Evolutionary conservation across 1,284 basidiomycete species (phyloP).

Genomic region (Trichosporon sp.): DNA sequence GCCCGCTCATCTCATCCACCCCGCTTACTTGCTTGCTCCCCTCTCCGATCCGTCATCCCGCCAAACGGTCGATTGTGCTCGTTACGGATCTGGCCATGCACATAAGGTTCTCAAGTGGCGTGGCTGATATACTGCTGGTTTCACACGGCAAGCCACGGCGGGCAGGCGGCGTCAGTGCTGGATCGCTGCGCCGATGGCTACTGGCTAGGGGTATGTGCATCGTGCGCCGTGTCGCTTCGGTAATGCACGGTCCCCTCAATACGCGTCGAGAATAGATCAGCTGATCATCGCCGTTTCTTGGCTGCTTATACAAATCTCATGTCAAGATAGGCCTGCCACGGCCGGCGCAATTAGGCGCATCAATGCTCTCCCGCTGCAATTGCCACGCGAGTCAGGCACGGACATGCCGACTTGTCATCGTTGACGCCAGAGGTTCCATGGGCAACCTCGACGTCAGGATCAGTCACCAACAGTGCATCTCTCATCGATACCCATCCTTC

Average conservation of each 20-base stretch:
- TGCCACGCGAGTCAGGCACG: background rate
- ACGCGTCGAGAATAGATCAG: background rate
- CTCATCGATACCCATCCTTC: background rate
- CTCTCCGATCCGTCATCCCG: background rate
- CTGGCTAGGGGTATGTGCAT: background rate
- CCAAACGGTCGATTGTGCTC: too few species aligned
- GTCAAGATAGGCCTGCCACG: background rate
- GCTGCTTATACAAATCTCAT: background rate
- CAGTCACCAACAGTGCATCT: background rate
- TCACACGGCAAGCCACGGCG: background rate
- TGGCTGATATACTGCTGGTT: background rate
- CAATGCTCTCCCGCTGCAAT: background rate
- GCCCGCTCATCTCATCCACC: background rate
- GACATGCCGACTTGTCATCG: constrained; percentile 26
- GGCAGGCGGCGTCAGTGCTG: too few species aligned
- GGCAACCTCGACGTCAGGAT: background rate
- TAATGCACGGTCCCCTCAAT: background rate
- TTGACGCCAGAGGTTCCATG: constrained; percentile 6
- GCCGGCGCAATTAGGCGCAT: background rate
- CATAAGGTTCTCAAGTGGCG: background rate
- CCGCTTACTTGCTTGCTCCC: background rate
- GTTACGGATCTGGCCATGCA: background rate
- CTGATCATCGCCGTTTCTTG: background rate
- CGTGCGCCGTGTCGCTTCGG: background rate
- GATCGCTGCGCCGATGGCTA: background rate